phyloP scores from a whole-genome alignment of 208 protist species.

The Acanthamoeba rhysodes region DNA sequence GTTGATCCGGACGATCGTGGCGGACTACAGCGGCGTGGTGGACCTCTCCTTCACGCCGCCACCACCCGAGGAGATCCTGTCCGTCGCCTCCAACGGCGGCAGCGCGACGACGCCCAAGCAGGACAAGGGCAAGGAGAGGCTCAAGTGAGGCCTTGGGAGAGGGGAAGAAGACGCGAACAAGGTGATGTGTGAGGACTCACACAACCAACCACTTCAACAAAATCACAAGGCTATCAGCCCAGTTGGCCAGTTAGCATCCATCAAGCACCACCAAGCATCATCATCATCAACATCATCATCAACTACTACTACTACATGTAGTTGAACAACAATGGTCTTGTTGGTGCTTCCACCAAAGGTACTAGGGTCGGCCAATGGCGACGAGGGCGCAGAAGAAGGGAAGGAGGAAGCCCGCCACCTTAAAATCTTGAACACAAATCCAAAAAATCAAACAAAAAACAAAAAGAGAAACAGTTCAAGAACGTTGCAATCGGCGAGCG shows the following conservation, averaged over 20 bases:
- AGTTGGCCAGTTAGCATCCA: too few relatives aligned
- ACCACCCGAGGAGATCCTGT: slow-evolving; percentile 32
- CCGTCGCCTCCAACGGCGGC: background rate
- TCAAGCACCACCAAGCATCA: too few relatives aligned
- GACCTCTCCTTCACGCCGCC: slow-evolving; percentile 34
- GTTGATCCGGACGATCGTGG: slow-evolving; percentile 57
- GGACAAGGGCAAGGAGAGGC: background rate
- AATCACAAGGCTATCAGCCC: too few relatives aligned
- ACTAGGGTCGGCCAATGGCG: too few relatives aligned
- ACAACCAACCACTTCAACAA: too few relatives aligned
- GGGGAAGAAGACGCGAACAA: too few relatives aligned
- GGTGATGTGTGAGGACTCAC: too few relatives aligned
- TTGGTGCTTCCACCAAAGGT: too few relatives aligned
- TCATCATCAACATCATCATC: too few relatives aligned
- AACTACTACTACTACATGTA: too few relatives aligned
- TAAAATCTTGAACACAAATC: background rate
- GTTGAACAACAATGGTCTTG: too few relatives aligned
- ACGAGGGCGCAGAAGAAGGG: background rate
- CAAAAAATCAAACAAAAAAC: background rate
- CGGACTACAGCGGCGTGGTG: slow-evolving; percentile 17
- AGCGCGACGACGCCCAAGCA: background rate
- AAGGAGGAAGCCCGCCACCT: background rate
- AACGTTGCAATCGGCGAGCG: background rate
- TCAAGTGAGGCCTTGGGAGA: background rate
- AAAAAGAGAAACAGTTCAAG: background rate